Conservation (phyloP, 2,329 filamentous ascomycete genomes). For the Escovopsis weberi region DNA sequence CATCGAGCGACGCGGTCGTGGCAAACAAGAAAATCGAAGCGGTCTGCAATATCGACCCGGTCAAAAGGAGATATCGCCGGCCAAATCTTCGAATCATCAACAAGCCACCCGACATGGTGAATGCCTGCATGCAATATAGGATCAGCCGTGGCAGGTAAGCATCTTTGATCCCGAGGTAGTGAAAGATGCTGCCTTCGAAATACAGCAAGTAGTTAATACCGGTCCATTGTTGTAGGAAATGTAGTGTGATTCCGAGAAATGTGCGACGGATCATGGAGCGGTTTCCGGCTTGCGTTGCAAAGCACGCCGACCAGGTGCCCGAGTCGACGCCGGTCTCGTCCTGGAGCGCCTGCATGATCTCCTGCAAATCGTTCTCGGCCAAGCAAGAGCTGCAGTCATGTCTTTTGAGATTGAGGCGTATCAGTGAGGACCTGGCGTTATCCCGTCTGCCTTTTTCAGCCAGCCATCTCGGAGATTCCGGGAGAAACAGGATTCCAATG, state of each 20-base stretch:
- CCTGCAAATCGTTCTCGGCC: slow-evolving; percentile 37
- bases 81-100: slow-evolving; percentile 55
- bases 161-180: slow-evolving; percentile 50
- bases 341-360: slow-evolving; percentile 34
- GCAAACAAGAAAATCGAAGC: slow-evolving; percentile 47
- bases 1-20: slow-evolving; percentile 28
- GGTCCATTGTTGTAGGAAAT: slow-evolving; percentile 55
- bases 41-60: slow-evolving; percentile 54
- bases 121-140: slow-evolving; percentile 52
- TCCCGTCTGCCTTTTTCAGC: slow-evolving; percentile 32
- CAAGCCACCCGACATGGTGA: slow-evolving; percentile 50
- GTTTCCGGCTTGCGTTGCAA: slow-evolving; percentile 35
- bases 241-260: slow-evolving; percentile 45
- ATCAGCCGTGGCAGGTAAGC: slow-evolving; percentile 55
- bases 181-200: slow-evolving; percentile 55
- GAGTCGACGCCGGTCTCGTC: slow-evolving; percentile 29
- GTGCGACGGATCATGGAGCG: slow-evolving; percentile 51
- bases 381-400: slow-evolving; percentile 28
- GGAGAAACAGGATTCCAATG: slow-evolving; percentile 36
- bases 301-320: slow-evolving; percentile 44
- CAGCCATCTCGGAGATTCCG: slow-evolving; percentile 44
- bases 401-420: slow-evolving; percentile 36
- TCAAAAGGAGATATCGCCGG: slow-evolving; percentile 51
- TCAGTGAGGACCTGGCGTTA: slow-evolving; percentile 33
- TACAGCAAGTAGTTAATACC: slow-evolving; percentile 48